Base-by-base conservation (phyloP, 345 rosid genomes). In the Brassica juncea region DNA sequence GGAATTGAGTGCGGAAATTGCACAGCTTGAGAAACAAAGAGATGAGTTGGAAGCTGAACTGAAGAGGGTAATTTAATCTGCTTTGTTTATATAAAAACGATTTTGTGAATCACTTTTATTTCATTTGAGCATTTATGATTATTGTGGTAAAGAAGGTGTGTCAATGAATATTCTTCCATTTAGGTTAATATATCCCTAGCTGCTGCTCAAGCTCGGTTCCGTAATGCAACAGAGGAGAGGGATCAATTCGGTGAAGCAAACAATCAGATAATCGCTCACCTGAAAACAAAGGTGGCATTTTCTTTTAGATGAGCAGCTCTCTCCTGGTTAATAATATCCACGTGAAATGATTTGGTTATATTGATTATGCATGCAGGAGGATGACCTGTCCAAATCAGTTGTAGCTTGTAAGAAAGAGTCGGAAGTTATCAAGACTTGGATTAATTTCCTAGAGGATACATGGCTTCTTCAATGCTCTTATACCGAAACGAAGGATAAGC, bases 191-290 rank as follows among this genome's bases (percentile, higher is more conserved):
- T 90, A 77, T 85, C 99, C 31, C 81, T 94, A 85, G 92, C 98
- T 83, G 96, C 96, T 80, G 96, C 97, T 71, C 88, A 90, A 83
- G 93, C 92, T 25, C 90, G 96, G 69, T 90, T 91, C 35, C 94
- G 75, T 54, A 86, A 92, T 86, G 93, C 90, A 16, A 81, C 73
- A 67, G 99, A 94, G 84, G 99, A 95, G 87, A 86, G 93, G 73
- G 97, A 93, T 70, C 98, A 95, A 71, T 95, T 93, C 83, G 92
- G 86, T 67, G 98, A 93, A 86, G 99, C 99, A 72, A 95, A 90
- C 83, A 87, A 86, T 84, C 91, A 93, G 84, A 90, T 95, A 72
- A 77, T 95, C 76, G 90, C 85, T 77, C 99, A 91, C 88, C 83
- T 91, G 84, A 89, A 85, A 82, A 83, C 89, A 66, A 95, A 93